Conservation (phyloP, 2,329 filamentous ascomycete species). For the Venturia aucupariae region DNA sequence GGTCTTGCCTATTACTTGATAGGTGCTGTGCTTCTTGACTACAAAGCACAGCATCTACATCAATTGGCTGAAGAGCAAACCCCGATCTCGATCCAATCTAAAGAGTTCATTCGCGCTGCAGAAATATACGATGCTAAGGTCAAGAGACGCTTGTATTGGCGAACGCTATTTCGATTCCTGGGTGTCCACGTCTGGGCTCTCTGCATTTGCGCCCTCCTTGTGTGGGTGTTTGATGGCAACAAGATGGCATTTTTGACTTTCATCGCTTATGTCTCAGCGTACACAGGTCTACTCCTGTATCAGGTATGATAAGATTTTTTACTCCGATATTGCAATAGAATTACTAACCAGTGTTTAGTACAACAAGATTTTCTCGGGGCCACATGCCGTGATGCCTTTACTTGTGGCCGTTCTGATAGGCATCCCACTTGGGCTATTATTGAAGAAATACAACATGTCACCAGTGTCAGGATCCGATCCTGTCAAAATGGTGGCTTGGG, state of each 20-base stretch:
- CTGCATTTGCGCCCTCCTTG: slow-evolving; percentile 38
- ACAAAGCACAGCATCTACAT: slow-evolving; percentile 44
- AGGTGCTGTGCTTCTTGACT: slow-evolving; percentile 47
- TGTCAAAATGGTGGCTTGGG: slow-evolving; percentile 28
- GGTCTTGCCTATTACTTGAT: slow-evolving; percentile 50
- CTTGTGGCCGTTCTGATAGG: slow-evolving; percentile 38
- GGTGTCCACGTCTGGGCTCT: slow-evolving; percentile 45
- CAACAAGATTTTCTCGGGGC: slow-evolving; percentile 42
- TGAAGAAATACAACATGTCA: slow-evolving; percentile 23
- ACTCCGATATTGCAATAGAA: neutral
- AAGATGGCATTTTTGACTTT: slow-evolving; percentile 40
- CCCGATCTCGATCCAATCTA: slow-evolving; percentile 32
- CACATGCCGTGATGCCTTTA: slow-evolving; percentile 40
- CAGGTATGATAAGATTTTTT: slow-evolving; percentile 37
- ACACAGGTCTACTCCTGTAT: slow-evolving; percentile 45
- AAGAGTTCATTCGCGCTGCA: slow-evolving; percentile 35
- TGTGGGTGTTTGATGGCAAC: slow-evolving; percentile 43
- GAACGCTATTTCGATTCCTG: slow-evolving; percentile 40
- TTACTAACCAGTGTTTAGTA: slow-evolving; percentile 19
- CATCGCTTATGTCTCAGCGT: slow-evolving; percentile 39
- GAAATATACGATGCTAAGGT: slow-evolving; percentile 38
- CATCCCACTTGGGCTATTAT: slow-evolving; percentile 36
- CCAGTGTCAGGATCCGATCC: neutral
- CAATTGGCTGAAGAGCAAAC: slow-evolving; percentile 34
- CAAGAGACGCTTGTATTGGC: slow-evolving; percentile 43